Evolutionary conservation across 116 monocot species (phyloP).

Genomic region (Dioscorea cayenensis): DNA sequence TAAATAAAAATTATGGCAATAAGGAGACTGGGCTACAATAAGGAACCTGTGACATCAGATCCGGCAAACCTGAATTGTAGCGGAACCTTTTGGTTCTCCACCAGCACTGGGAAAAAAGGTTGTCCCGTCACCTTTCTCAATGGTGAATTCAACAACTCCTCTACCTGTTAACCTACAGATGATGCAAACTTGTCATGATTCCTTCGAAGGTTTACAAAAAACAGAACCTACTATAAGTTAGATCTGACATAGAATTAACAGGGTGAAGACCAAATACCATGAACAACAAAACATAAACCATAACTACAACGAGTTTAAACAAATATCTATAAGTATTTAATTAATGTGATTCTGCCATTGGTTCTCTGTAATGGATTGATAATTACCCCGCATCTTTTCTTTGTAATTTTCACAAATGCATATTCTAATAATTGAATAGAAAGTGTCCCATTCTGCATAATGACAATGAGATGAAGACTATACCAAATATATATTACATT

Average conservation of each 20-base stretch:
- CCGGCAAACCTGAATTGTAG: conserved; percentile 67
- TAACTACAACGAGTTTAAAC: neutral
- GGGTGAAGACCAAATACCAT: no score
- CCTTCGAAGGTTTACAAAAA: neutral
- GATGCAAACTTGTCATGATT: neutral
- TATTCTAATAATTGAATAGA: no score
- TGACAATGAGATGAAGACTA: no score
- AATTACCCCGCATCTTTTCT: neutral
- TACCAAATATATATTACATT: no score
- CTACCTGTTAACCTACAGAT: conserved; percentile 76
- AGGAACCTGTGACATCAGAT: neutral
- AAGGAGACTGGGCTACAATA: no score
- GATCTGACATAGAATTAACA: no score
- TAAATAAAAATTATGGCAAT: no score
- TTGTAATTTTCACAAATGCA: neutral
- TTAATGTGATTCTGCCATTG: neutral
- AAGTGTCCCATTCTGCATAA: no score
- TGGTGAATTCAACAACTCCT: conserved; percentile 70
- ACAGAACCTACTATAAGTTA: neutral
- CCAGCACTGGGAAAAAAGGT: conserved; percentile 81
- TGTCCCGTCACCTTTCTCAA: conserved; percentile 77
- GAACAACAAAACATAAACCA: neutral
- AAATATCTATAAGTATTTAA: neutral
- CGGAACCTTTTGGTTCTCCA: conserved; percentile 61
- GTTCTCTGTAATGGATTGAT: neutral